Evolutionary conservation across 495 filamentous ascomycete species (phyloP), one percentile per base, ranked within the genome.

Genomic region (Trichocladium antarcticum): DNA sequence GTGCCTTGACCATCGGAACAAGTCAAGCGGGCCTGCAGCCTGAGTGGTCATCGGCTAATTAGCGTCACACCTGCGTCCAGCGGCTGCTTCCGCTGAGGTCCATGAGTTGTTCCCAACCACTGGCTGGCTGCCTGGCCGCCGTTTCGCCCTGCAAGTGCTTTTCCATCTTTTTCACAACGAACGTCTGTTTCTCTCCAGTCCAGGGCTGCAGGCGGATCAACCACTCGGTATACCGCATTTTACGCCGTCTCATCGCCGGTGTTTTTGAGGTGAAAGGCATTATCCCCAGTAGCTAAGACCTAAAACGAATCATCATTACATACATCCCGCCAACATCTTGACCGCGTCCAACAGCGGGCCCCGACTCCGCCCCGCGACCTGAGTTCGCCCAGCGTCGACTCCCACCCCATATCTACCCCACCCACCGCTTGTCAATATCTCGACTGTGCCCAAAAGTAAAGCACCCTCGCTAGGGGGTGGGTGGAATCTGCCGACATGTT

Each of bases 401-500:
- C 27, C 14, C 19, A 19, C 17, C 17, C 32, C 20, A 15, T 9
- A 20, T 42, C 47, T 31, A 17, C 5, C 9, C 40, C 39, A 37
- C 20, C 16, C 6, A 44, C n/a, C 3, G 15, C 21, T 28, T 35
- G 42, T 22, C 14, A 43, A 31, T 15, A 4, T 19, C 5, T 10
- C 12, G 21, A 15, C 21, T 43, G 37, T 38, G 37, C 24, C 8
- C 16, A 20, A 34, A 45, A 46, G 36, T 50, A 16, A n/a, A 45
- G 45, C 39, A 40, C 51, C 47, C 48, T 57, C 50, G 15, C 31
- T 46, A 37, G 40, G 47, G 57, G 61, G 59, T 47, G 54, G 45
- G 48, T 54, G 42, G 56, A 51, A 44, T 47, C 41, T 28, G 46
- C 48, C 56, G 57, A 55, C 39, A 97, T 97, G 90, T 97, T 97